Percentiles rank a stretch among this genome's conserved stretches.
phyloP scores from a whole-genome alignment of 192 early-diverging fungal genomes.

The Linnemannia schmuckeri region DNA sequence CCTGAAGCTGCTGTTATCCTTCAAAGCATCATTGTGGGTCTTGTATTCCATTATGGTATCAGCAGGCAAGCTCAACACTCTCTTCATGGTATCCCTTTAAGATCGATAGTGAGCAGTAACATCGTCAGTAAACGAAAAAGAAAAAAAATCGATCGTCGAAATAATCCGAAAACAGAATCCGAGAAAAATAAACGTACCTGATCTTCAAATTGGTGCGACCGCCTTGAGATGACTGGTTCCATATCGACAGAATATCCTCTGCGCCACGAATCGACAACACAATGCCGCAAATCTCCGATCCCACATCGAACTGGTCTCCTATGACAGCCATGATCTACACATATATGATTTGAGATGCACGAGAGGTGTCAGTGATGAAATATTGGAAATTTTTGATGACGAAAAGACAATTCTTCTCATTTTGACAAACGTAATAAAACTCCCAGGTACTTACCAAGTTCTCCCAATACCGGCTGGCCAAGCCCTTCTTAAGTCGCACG shows the following conservation, averaged over 20 bases:
- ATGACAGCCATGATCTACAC: constrained; percentile 83
- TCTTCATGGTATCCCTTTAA: constrained; percentile 86
- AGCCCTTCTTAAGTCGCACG: constrained; percentile 90
- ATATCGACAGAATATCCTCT: constrained; percentile 96
- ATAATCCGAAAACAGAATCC: too few relatives aligned
- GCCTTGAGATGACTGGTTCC: constrained; percentile 90
- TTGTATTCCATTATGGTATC: constrained; percentile 97
- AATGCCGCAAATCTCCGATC: constrained; percentile 91
- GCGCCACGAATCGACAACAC: constrained; percentile 93
- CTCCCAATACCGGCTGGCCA: constrained; percentile 95
- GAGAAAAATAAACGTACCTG: constrained; percentile 7
- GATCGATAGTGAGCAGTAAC: too few relatives aligned
- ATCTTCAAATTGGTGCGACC: constrained; percentile 88
- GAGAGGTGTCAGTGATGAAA: neutral
- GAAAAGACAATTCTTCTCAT: too few relatives aligned
- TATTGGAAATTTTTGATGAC: neutral
- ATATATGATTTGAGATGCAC: constrained; percentile 6
- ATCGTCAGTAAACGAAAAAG: too few relatives aligned
- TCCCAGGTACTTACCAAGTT: constrained; percentile 66
- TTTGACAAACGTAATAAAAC: neutral
- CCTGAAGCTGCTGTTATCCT: constrained; percentile 89
- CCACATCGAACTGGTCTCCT: constrained; percentile 92
- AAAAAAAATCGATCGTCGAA: too few relatives aligned
- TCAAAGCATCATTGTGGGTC: constrained; percentile 88
- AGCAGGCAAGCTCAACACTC: constrained; percentile 82